phyloP scores from a whole-genome alignment of 768 basidiomycete species.

The Dioszegia aurantiaca region DNA sequence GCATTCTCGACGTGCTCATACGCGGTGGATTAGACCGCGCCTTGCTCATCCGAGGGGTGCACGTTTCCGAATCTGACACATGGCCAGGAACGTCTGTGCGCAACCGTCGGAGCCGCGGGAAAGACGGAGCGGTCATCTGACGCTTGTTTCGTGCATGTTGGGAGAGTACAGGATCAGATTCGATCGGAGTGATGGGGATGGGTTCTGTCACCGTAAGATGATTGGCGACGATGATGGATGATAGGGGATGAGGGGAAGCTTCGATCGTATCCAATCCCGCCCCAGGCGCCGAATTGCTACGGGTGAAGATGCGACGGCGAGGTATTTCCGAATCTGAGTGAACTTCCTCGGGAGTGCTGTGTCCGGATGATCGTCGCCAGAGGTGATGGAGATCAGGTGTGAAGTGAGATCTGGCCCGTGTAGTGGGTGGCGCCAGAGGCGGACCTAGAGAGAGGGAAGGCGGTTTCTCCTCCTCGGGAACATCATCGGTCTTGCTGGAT shows the following conservation, averaged over 20 bases:
- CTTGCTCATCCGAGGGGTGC: background rate
- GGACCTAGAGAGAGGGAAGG: background rate
- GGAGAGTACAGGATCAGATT: slow-evolving; percentile 5
- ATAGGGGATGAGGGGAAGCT: slow-evolving; percentile 5
- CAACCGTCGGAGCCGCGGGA: slow-evolving; percentile 7
- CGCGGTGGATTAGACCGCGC: background rate
- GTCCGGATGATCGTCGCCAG: slow-evolving; percentile 5
- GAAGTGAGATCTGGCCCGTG: background rate
- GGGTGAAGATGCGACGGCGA: slow-evolving; percentile 2
- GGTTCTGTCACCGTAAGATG: background rate
- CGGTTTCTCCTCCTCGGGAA: background rate
- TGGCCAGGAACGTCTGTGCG: background rate
- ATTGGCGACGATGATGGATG: slow-evolving; percentile 4
- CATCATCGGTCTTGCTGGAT: slow-evolving; percentile 12
- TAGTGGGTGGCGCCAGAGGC: background rate
- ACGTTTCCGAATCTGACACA: slow-evolving; percentile 8
- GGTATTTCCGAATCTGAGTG: slow-evolving; percentile 11
- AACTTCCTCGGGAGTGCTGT: background rate
- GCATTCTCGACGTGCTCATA: background rate
- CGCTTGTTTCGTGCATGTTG: slow-evolving; percentile 2
- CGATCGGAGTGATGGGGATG: slow-evolving; percentile 4
- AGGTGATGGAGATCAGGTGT: slow-evolving; percentile 1
- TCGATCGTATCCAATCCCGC: background rate
- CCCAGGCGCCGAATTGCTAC: slow-evolving; percentile 12
- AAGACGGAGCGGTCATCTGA: slow-evolving; percentile 15